Evolutionary conservation across 2,329 filamentous ascomycete species (phyloP), one percentile per base, ranked within the genome.

Genomic region (Xylaria sp.): DNA sequence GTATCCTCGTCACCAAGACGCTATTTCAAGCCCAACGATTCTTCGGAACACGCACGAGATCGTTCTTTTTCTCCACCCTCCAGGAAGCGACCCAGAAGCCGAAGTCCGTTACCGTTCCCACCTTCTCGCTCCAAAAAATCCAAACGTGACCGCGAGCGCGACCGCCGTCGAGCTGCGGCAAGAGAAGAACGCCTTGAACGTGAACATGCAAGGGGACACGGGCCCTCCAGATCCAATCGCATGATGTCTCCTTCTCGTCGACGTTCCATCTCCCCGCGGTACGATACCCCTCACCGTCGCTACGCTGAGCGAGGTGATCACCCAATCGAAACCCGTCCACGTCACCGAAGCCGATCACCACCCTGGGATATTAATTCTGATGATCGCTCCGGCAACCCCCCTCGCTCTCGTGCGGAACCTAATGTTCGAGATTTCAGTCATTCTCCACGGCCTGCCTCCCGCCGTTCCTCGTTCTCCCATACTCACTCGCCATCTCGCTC

Each of bases 111-210:
- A 15, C 75, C 84, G 1, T 75, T 79, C 25, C 79, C 77, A 2
- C 74, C 76, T 5, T 79, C 78, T 39, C 80, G 80, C 59, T 78
- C 81, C 32, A 85, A 85, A 74, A 82, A 77, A 82, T 83, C 84
- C 73, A 81, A 81, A 78, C 79, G 78, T 57, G 76, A 78, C 13
- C 76, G 76, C 65, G 74, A 77, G 15, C 76, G 76, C 65, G 74
- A 77, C 52, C 76, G 76, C 34, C 76, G 76, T 23, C 74, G 76
- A 59, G 73, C 72, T 70, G 66, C 64, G 32, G 76, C 76, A 52
- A 71, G 72, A 32, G 68, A 66, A 9, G 76, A 76, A 28, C 70
- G 73, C 58, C 68, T 71, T 37, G 77, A 76, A 23, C 75, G 72
- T 54, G 73, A 75, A 25, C 75, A 70, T 44, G 39, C 57, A 4